These are phyloP conservation scores for Babesia ovis DNA, from an alignment of 169 alveolate species.

Conservation along the genomic window DNA sequence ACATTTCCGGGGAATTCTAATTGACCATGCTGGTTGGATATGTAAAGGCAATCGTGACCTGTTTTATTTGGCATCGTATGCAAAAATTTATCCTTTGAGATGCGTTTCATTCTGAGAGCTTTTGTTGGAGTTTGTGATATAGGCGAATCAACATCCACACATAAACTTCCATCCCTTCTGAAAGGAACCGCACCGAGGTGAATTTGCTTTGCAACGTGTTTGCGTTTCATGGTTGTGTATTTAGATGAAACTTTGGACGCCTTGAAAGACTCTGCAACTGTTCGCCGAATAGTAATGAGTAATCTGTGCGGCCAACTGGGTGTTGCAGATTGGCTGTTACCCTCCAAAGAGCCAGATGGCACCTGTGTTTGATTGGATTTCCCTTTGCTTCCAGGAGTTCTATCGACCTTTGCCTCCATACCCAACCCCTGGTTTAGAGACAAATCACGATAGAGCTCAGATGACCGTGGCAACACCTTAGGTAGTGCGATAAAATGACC, in stretches of 20 bases:
- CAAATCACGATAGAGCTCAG: background rate
- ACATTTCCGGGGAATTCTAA: background rate
- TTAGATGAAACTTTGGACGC: constrained; percentile 27
- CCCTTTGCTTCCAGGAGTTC: background rate
- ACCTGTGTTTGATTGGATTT: background rate
- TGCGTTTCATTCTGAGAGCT: background rate
- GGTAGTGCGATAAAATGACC: constrained; percentile 56
- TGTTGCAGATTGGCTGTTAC: background rate
- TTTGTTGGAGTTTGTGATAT: background rate
- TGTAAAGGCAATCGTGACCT: background rate
- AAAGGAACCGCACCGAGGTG: constrained; percentile 35
- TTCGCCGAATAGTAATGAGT: constrained; percentile 38
- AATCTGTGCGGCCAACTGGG: constrained; percentile 27
- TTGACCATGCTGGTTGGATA: background rate
- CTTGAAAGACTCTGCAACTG: constrained; percentile 30
- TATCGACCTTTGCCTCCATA: background rate
- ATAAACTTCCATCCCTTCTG: background rate
- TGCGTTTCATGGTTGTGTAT: background rate
- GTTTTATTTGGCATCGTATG: background rate
- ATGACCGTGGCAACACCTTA: constrained; percentile 11
- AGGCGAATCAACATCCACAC: constrained; percentile 5
- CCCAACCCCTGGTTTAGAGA: background rate
- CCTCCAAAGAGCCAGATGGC: background rate
- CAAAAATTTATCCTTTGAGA: background rate
- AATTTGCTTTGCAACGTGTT: background rate